Evolutionary conservation across 805 yeast species (phyloP), one percentile per base, ranked within the genome.

Genomic region (Kazachstania kunashirensis): DNA sequence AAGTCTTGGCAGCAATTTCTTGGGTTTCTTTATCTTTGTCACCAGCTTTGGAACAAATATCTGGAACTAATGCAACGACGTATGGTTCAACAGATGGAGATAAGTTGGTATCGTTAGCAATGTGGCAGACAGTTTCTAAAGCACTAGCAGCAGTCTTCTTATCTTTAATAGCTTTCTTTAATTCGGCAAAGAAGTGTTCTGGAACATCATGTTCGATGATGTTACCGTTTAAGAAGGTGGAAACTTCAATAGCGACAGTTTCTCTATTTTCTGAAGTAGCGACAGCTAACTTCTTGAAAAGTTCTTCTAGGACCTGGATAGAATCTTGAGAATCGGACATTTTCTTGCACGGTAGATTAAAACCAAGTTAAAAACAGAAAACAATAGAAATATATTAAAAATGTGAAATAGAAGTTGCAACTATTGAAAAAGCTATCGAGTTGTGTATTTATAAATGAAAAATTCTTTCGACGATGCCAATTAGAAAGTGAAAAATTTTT

Each of bases 201-300:
- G 99, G 97, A 51, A 86, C 92, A 70, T 89, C 97, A 68, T 92
- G 97, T 73, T 92, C 98, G 65, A 89, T 88, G 69, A 88, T 86
- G 61, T 89, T 84, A 53, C 96, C 94, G 70, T 89, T 89, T 67
- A 92, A 75, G 75, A 92, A 88, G 46, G 92, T 75, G 49, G 97
- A 77, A 57, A 92, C 84, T 63, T 84, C 84, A 57, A 81, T 65
- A 60, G 96, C 92, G 63, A 94, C 88, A 61, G 75, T 78, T 45
- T 75, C 78, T 65, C 88, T 78, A 62, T 77, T 79, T 57, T 85
- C 96, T 41, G 79, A 66, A 53, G 82, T 61, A 57, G 97, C 95
- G 64, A 92, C 84, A 62, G 89, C 68, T 61, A 92, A 77, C 74
- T 85, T 85, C 69, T 80, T 73, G 72, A 92, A 84, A 63, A 92